A percentile compares a stretch with the other conserved stretches of the same genome.
Evolutionary conservation across 495 filamentous ascomycete species (phyloP).

Genomic region (Trichocladium antarcticum): DNA sequence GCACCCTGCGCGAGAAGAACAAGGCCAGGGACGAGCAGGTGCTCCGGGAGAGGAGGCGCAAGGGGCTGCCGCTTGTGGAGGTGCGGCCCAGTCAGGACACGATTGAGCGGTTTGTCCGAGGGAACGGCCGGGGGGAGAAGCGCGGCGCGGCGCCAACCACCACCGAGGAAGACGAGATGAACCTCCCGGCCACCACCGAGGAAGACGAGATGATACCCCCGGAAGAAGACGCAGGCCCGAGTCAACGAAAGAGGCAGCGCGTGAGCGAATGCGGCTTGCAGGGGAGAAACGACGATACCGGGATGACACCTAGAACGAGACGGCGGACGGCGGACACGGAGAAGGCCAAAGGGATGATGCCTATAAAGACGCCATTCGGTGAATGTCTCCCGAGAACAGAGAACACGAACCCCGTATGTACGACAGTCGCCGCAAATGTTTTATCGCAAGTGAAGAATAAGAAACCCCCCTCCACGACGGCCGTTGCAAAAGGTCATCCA

Average conservation of each 20-base stretch:
- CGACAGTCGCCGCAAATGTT: too few species aligned
- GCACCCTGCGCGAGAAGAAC: slow-evolving; percentile 33
- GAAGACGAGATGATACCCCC: background rate
- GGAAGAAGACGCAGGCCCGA: background rate
- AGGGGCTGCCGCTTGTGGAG: slow-evolving; percentile 31
- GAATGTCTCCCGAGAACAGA: too few species aligned
- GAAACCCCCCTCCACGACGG: too few species aligned
- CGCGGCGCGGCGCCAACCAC: slow-evolving; percentile 5
- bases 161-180: slow-evolving; percentile 2
- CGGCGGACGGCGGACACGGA: too few species aligned
- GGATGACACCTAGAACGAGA: too few species aligned
- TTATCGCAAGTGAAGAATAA: too few species aligned
- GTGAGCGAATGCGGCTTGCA: background rate
- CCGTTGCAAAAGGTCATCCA: too few species aligned
- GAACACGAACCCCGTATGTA: too few species aligned
- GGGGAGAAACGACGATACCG: too few species aligned
- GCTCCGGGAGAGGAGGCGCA: slow-evolving; percentile 29
- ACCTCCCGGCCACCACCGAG: slow-evolving; percentile 1
- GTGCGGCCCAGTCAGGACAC: slow-evolving; percentile 36
- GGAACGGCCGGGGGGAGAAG: slow-evolving; percentile 21
- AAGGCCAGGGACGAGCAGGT: slow-evolving; percentile 30
- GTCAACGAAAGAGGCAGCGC: slow-evolving; percentile 1
- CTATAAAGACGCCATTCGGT: too few species aligned
- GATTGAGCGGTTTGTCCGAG: slow-evolving; percentile 32
- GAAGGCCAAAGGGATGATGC: too few species aligned